These are phyloP conservation scores for Thalassia testudinum DNA, from an alignment of 116 monocot species.

Conservation along the genomic window DNA sequence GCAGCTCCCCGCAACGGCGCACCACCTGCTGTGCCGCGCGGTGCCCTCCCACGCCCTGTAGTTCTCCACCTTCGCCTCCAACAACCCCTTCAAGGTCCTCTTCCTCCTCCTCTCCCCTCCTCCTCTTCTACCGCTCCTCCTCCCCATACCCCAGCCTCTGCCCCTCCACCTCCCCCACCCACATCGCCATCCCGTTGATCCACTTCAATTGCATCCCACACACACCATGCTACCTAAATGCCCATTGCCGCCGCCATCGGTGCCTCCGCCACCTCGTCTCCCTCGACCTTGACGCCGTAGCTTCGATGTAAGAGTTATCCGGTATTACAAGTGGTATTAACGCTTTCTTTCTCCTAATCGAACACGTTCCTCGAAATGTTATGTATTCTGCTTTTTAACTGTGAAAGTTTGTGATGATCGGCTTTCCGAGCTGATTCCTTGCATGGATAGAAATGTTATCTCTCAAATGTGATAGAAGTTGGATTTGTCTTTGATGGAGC, in stretches of 20 bases:
- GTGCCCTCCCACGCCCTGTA: too few species aligned
- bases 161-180: conserved; percentile 25
- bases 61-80: too few species aligned
- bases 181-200: background rate
- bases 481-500: conserved; percentile 65
- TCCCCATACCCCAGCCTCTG: too few species aligned
- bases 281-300: conserved; percentile 4
- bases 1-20: too few species aligned
- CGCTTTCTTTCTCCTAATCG: too few species aligned
- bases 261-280: background rate
- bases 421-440: conserved; percentile 81
- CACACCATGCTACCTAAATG: too few species aligned
- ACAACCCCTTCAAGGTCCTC: too few species aligned
- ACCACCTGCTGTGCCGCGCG: too few species aligned
- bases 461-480: conserved; percentile 64
- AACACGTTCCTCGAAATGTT: too few species aligned
- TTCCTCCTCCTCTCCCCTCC: conserved; percentile 40
- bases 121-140: conserved; percentile 68
- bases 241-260: too few species aligned
- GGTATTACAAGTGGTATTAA: background rate
- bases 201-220: too few species aligned
- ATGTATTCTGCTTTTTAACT: background rate
- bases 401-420: conserved; percentile 55
- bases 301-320: too few species aligned
- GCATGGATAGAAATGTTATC: conserved; percentile 64